These are phyloP conservation scores for Stentor roeselii DNA, from an alignment of 73 alveolate species.

Conservation along the genomic window DNA sequence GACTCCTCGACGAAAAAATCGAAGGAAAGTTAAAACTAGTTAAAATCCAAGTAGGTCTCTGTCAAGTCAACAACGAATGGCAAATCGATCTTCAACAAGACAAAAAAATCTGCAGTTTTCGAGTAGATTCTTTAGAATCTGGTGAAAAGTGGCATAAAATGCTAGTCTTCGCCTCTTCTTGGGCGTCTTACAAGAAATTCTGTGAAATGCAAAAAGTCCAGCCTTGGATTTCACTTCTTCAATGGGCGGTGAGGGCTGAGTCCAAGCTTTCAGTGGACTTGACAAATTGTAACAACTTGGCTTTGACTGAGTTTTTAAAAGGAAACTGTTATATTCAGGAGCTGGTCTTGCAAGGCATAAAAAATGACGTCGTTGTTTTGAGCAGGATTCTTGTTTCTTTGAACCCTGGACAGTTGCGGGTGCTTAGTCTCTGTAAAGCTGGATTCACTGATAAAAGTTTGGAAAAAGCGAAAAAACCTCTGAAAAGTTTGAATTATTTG, in stretches of 20 bases:
- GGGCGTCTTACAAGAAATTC: neutral
- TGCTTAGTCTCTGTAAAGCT: neutral
- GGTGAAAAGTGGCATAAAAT: slow-evolving; percentile 18
- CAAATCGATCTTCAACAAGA: slow-evolving; percentile 1
- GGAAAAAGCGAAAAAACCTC: neutral
- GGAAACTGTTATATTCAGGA: slow-evolving; percentile 8
- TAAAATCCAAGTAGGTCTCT: neutral
- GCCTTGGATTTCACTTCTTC: neutral
- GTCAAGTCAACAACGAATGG: neutral
- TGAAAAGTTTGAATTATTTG: neutral
- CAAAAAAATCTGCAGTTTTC: neutral
- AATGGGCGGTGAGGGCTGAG: neutral
- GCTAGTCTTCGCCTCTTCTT: neutral
- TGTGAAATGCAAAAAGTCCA: neutral
- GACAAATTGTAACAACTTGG: neutral
- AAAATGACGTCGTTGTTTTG: neutral
- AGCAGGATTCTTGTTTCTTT: slow-evolving; percentile 9
- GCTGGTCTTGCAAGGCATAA: neutral
- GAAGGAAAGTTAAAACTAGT: neutral
- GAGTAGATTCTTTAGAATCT: neutral
- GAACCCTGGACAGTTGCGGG: neutral
- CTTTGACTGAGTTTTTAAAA: neutral
- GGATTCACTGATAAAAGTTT: neutral
- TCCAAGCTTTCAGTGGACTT: neutral
- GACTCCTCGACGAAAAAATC: neutral